phyloP scores from a whole-genome alignment of 1,284 basidiomycete genomes.

The Sporisorium exsertum region DNA sequence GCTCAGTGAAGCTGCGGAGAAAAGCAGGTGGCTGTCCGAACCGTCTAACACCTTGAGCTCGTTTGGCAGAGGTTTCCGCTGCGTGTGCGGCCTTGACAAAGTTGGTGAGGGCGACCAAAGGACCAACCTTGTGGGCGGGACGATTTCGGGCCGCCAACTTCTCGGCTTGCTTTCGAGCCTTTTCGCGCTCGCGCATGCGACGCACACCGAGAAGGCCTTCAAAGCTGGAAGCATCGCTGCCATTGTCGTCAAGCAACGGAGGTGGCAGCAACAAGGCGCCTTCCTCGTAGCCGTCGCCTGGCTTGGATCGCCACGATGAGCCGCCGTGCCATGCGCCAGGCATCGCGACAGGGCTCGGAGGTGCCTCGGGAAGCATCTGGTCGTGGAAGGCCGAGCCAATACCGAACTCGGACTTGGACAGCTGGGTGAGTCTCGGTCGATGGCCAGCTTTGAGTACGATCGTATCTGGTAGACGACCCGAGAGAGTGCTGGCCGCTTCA shows the following conservation, averaged over 20 bases:
- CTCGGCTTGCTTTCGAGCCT: slow-evolving; percentile 55
- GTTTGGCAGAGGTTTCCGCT: slow-evolving; percentile 48
- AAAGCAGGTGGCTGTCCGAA: slow-evolving; percentile 21
- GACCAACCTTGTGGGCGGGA: slow-evolving; percentile 63
- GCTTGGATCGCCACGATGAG: slow-evolving; percentile 43
- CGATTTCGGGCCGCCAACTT: slow-evolving; percentile 59
- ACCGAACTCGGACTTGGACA: slow-evolving; percentile 45
- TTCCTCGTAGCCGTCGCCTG: slow-evolving; percentile 55
- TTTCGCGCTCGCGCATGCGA: slow-evolving; percentile 61
- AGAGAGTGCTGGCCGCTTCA: not conserved
- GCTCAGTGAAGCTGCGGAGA: slow-evolving; percentile 38
- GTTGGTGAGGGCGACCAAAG: slow-evolving; percentile 62
- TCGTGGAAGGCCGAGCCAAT: slow-evolving; percentile 45
- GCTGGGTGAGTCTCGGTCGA: slow-evolving; percentile 14
- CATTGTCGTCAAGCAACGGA: slow-evolving; percentile 62
- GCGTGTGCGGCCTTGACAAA: slow-evolving; percentile 67
- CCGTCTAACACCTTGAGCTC: slow-evolving; percentile 9
- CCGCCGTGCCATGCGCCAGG: slow-evolving; percentile 64
- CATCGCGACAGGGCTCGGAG: slow-evolving; percentile 65
- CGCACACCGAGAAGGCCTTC: slow-evolving; percentile 62
- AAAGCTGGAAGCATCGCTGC: slow-evolving; percentile 51
- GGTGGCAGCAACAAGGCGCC: slow-evolving; percentile 64
- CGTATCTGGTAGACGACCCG: slow-evolving; percentile 12
- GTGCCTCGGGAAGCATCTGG: slow-evolving; percentile 49
- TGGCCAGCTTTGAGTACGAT: slow-evolving; percentile 38